These are phyloP conservation scores for Hygrophoropsis aurantiaca DNA, from an alignment of 768 basidiomycete species.

Conservation along the genomic window DNA sequence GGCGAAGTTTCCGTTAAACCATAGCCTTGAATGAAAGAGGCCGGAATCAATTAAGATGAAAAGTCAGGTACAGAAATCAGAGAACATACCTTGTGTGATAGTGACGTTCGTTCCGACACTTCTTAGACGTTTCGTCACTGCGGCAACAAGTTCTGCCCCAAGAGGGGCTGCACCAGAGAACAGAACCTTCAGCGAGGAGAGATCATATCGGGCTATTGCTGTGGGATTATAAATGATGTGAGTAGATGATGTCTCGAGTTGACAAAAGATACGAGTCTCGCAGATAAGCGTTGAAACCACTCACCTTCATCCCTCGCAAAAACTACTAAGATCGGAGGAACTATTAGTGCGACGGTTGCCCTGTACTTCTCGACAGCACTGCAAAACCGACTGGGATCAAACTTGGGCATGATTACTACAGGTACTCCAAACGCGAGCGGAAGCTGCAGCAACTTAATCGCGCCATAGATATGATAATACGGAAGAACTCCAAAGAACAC, in stretches of 20 bases:
- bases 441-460: conserved; percentile 61
- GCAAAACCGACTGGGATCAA: conserved; percentile 72
- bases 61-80: neutral
- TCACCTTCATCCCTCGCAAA: conserved; percentile 68
- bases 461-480: conserved; percentile 55
- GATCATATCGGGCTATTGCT: conserved; percentile 68
- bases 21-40: conserved; percentile 45
- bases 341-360: conserved; percentile 57
- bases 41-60: neutral
- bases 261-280: too few relatives aligned
- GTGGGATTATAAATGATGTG: neutral
- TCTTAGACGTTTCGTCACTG: conserved; percentile 41
- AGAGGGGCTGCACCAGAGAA: conserved; percentile 83
- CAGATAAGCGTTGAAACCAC: too few relatives aligned
- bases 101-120: conserved; percentile 41
- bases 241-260: too few relatives aligned
- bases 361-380: conserved; percentile 63
- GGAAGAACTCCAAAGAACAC: conserved; percentile 65
- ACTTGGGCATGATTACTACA: conserved; percentile 60
- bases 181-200: conserved; percentile 56
- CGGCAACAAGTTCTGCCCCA: conserved; percentile 56
- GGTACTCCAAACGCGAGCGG: conserved; percentile 52
- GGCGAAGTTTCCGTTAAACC: conserved; percentile 86
- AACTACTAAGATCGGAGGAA: conserved; percentile 83
- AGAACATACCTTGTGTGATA: conserved; percentile 51